Conservation (phyloP, 306 rosid species). For the Adenanthera pavonina region DNA sequence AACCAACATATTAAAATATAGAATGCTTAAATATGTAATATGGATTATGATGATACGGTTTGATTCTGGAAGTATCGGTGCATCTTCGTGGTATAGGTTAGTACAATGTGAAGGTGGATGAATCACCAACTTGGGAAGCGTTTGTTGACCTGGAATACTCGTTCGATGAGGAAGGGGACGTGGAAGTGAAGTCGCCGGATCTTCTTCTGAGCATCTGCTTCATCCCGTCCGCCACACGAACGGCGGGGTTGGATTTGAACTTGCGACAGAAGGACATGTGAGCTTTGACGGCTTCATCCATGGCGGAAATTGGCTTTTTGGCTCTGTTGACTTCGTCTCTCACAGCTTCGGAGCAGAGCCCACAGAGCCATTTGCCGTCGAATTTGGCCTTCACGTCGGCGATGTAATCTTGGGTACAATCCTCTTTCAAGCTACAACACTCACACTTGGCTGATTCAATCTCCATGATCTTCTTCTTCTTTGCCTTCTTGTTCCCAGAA, state of each 20-base stretch:
- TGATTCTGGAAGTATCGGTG: background rate
- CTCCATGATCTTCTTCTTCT: slow-evolving; percentile 51
- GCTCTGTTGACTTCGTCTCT: slow-evolving; percentile 74
- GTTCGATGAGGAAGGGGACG: slow-evolving; percentile 50
- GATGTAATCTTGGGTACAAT: slow-evolving; percentile 82
- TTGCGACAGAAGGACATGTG: slow-evolving; percentile 92
- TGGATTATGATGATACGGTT: too few relatives aligned
- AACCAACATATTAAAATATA: background rate
- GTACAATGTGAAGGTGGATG: slow-evolving; percentile 55
- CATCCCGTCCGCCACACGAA: slow-evolving; percentile 88
- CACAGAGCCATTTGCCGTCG: slow-evolving; percentile 91
- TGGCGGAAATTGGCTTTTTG: slow-evolving; percentile 45
- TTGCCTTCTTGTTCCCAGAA: background rate
- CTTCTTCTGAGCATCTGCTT: slow-evolving; percentile 86
- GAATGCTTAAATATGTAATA: background rate
- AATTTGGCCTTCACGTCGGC: slow-evolving; percentile 71
- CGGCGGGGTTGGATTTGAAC: slow-evolving; percentile 76
- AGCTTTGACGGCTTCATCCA: slow-evolving; percentile 89
- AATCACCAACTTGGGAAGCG: slow-evolving; percentile 67
- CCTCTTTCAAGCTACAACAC: slow-evolving; percentile 92
- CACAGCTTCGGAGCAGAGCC: slow-evolving; percentile 93
- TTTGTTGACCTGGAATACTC: slow-evolving; percentile 59
- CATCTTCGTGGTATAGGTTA: background rate
- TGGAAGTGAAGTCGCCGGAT: slow-evolving; percentile 58
- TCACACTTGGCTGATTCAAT: slow-evolving; percentile 80